phyloP scores from a whole-genome alignment of 495 filamentous ascomycete genomes.

The Friedmanniomyces endolithicus region DNA sequence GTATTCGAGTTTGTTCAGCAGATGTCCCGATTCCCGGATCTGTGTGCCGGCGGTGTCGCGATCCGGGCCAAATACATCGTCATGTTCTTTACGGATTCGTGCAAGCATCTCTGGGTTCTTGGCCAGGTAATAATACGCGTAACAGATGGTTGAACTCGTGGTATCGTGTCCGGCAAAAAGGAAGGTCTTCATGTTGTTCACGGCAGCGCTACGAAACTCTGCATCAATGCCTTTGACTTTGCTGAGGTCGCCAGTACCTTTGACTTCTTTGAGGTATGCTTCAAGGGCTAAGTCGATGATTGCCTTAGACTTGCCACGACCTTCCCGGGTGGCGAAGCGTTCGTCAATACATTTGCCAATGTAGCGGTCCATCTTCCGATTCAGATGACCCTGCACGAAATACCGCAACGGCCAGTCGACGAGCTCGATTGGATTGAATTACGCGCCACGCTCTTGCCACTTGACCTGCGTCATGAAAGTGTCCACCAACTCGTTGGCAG shows the following conservation, averaged over 20 bases:
- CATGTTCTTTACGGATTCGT: conserved; percentile 29
- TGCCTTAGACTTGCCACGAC: conserved; percentile 12
- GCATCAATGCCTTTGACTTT: conserved; percentile 12
- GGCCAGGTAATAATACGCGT: conserved; percentile 30
- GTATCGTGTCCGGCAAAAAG: conserved; percentile 40
- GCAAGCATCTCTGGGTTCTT: conserved; percentile 28
- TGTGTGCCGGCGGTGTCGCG: conserved; percentile 6
- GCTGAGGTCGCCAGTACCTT: conserved; percentile 1
- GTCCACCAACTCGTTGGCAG: conserved; percentile 26
- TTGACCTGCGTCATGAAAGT: conserved; percentile 26
- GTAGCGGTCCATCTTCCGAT: conserved; percentile 28
- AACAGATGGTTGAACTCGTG: conserved; percentile 32
- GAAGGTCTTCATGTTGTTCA: conserved; percentile 27
- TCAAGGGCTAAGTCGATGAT: conserved; percentile 32
- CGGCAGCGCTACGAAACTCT: conserved; percentile 23
- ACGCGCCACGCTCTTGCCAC: conserved; percentile 15
- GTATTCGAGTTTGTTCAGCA: conserved; percentile 26
- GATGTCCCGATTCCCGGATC: conserved; percentile 3
- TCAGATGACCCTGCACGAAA: conserved; percentile 23
- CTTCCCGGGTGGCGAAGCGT: conserved; percentile 22
- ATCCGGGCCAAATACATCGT: conserved; percentile 28
- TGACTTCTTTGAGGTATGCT: conserved; percentile 21
- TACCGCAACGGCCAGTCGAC: conserved; percentile 20
- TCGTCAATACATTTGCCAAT: conserved; percentile 28
- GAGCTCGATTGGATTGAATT: conserved; percentile 19